phyloP scores from a whole-genome alignment of 2,329 filamentous ascomycete species.

The Stagonosporopsis tanaceti region DNA sequence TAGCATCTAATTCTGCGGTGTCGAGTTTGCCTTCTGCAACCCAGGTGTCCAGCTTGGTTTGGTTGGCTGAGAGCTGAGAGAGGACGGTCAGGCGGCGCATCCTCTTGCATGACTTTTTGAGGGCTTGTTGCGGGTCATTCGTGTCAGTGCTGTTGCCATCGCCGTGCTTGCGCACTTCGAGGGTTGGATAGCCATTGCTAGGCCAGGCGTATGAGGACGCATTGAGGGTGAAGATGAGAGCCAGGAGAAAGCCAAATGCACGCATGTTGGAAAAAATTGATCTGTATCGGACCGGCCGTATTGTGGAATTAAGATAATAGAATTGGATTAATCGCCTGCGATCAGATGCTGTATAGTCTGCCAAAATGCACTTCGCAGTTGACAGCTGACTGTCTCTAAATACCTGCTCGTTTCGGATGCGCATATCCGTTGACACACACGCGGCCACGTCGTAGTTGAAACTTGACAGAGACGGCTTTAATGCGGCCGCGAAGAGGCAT shows the following conservation, averaged over 20 bases:
- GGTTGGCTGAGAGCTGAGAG: conserved; percentile 36
- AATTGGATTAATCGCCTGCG: conserved; percentile 13
- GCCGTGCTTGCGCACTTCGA: conserved; percentile 33
- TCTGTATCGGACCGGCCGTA: conserved; percentile 25
- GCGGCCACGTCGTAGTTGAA: conserved; percentile 29
- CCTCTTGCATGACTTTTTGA: conserved; percentile 34
- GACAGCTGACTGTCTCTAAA: conserved; percentile 1
- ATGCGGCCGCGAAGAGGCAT: conserved; percentile 3
- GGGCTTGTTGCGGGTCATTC: conserved; percentile 15
- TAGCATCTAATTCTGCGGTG: conserved; percentile 27
- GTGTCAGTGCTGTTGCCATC: conserved; percentile 18
- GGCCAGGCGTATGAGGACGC: conserved; percentile 32
- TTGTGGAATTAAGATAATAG: background rate
- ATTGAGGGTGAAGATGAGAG: conserved; percentile 30
- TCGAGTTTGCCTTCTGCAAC: conserved; percentile 37
- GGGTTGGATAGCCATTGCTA: conserved; percentile 17
- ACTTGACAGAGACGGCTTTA: conserved; percentile 27
- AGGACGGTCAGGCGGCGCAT: conserved; percentile 34
- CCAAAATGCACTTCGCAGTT: background rate
- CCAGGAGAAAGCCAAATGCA: conserved; percentile 25
- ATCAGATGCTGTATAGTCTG: conserved; percentile 2
- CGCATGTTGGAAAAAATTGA: conserved; percentile 23
- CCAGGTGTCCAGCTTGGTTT: conserved; percentile 38
- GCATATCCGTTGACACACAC: conserved; percentile 23
- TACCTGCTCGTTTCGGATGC: background rate